Base-by-base conservation (phyloP, 2,329 filamentous ascomycete genomes). In the Dissoconium aciculare region DNA sequence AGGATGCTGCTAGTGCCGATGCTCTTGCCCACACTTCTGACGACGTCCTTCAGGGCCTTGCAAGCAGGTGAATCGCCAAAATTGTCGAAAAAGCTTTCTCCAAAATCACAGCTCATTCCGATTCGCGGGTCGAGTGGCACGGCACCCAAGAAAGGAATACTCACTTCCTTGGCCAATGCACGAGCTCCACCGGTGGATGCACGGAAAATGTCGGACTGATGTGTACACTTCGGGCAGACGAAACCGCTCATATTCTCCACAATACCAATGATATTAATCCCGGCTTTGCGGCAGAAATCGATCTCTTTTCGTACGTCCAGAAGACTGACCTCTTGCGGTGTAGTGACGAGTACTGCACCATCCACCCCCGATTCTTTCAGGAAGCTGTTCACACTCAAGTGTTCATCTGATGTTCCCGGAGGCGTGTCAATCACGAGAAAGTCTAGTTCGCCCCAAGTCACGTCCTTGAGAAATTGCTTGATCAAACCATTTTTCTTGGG, bases 241-340 rank as follows among this genome's bases (percentile, higher is more conserved):
- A 95, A 98, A 3, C 84, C 83, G 35, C 77, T 82, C 89, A 98
- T 98, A 52, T 98, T 98, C 63, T 98, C 89, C 11, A 93, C 89
- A 24, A 98, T 64, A 0, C 89, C 89, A 3, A 98, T 56, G 5
- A 98, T 72, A 28, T 66, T 69, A 43, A 98, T 95, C 3, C 81
- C 83, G 1, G 89, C 89, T 59, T 98, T 98, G 35, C 75, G 68
- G 58, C 91, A 98, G 51, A 98, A 98, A 51, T 98, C 87, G 35
- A 98, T 87, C 57, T 98, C 89, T 59, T 94, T 95, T 43, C 89
- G 67, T 9, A 98, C 89, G 52, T 98, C 89, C 26, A 98, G 65
- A 32, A 98, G 63, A 2, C 78, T 72, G 11, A 95, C 83, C 57
- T 98, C 91, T 54, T 98, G 89, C 2, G 89, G 89, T 4, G 89